Conservation (phyloP, 768 basidiomycete species). For the Thelephora ganbajun region DNA sequence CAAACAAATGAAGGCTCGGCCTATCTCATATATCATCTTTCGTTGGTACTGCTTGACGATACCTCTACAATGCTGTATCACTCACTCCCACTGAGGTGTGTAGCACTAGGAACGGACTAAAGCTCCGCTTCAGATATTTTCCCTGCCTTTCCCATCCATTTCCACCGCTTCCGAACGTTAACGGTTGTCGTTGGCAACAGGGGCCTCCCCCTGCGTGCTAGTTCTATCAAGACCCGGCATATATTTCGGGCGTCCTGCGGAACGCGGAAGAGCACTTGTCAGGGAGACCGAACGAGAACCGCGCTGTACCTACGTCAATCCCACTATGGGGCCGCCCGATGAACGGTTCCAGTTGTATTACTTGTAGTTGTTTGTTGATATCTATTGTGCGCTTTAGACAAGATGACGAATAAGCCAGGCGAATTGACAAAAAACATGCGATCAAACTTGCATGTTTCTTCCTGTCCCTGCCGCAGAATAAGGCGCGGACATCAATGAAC, state of each 20-base stretch:
- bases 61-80: neutral
- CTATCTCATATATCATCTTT: neutral
- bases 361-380: slow-evolving; percentile 59
- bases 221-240: slow-evolving; percentile 63
- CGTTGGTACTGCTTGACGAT: neutral
- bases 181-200: slow-evolving; percentile 67
- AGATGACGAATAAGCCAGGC: neutral
- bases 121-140: slow-evolving; percentile 38
- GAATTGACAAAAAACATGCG: neutral
- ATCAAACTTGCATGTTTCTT: slow-evolving; percentile 1
- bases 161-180: slow-evolving; percentile 54
- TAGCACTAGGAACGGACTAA: too few species aligned
- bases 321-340: slow-evolving; percentile 80
- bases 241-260: slow-evolving; percentile 81
- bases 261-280: slow-evolving; percentile 4
- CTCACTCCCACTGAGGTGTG: neutral
- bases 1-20: slow-evolving; percentile 17
- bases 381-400: slow-evolving; percentile 7
- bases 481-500: slow-evolving; percentile 57
- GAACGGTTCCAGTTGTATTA: slow-evolving; percentile 62
- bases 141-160: slow-evolving; percentile 76
- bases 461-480: slow-evolving; percentile 28
- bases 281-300: slow-evolving; percentile 1
- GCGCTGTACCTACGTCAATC: slow-evolving; percentile 58
- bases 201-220: slow-evolving; percentile 53